phyloP scores from a whole-genome alignment of 345 rosid species.

The Mallotus nudiflorus region DNA sequence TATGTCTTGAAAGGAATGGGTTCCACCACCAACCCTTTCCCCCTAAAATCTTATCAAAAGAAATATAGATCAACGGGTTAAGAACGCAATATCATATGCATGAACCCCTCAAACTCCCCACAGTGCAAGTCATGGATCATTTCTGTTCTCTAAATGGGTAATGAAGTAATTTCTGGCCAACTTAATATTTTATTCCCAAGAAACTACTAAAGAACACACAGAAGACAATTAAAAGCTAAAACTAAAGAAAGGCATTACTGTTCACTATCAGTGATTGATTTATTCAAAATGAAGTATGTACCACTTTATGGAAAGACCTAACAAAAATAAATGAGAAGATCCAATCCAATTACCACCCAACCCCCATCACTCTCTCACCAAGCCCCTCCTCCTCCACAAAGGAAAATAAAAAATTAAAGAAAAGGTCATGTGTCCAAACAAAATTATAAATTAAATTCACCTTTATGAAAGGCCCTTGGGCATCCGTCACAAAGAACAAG shows the following conservation, averaged over 20 bases:
- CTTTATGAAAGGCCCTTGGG: constrained; percentile 98
- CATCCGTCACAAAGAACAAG: constrained; percentile 95
- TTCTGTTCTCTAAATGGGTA: background rate
- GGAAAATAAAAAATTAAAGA: too few species aligned
- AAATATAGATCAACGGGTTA: too few species aligned
- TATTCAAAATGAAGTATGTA: background rate
- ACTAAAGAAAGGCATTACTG: background rate
- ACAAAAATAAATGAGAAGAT: background rate
- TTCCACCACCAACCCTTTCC: too few species aligned
- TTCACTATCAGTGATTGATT: background rate
- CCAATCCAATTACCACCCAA: background rate
- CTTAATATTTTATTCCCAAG: background rate
- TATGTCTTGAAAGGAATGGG: background rate
- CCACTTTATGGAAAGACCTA: background rate
- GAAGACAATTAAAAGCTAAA: background rate
- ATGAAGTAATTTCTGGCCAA: background rate
- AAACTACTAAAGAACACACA: background rate
- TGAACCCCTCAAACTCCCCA: background rate
- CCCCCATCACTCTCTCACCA: background rate
- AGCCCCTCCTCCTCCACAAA: background rate
- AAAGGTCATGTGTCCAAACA: background rate
- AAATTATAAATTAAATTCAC: constrained; percentile 34
- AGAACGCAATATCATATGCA: too few species aligned
- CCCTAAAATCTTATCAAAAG: too few species aligned
- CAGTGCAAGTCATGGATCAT: background rate